Percentiles rank a stretch among this genome's conserved stretches.
Conservation (phyloP, 805 yeast species). For the Candida sithepensis region DNA sequence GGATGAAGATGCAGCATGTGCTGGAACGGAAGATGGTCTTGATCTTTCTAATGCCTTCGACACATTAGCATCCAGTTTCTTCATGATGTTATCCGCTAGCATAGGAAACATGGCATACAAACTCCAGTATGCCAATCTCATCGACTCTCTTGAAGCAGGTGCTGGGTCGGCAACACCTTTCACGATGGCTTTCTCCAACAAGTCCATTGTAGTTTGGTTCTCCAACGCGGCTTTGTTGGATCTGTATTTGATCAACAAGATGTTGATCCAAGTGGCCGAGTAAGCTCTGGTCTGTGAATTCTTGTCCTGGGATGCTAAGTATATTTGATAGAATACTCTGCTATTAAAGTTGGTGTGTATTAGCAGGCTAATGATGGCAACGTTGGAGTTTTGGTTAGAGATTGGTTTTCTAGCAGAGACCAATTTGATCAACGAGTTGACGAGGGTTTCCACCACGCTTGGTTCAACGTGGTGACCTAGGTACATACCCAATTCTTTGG, state of each 20-base stretch:
- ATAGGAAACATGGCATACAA: slow-evolving; percentile 52
- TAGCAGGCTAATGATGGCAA: slow-evolving; percentile 52
- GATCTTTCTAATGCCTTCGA: slow-evolving; percentile 61
- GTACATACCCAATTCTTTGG: slow-evolving; percentile 59
- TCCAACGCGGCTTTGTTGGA: slow-evolving; percentile 29
- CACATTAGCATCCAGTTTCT: slow-evolving; percentile 40
- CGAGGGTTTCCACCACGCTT: slow-evolving; percentile 43
- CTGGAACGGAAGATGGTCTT: slow-evolving; percentile 38
- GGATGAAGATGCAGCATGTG: not conserved
- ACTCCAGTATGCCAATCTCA: slow-evolving; percentile 74
- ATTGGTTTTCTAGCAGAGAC: slow-evolving; percentile 62
- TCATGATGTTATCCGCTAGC: slow-evolving; percentile 39
- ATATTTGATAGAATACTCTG: slow-evolving; percentile 48
- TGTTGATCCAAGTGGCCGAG: slow-evolving; percentile 66
- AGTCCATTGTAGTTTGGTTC: slow-evolving; percentile 35
- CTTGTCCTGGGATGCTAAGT: slow-evolving; percentile 58
- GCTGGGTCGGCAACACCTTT: slow-evolving; percentile 77
- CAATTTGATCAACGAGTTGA: slow-evolving; percentile 47
- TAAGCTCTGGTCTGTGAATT: slow-evolving; percentile 67
- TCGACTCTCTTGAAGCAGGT: slow-evolving; percentile 72
- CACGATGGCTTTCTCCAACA: slow-evolving; percentile 46
- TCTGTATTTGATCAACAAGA: slow-evolving; percentile 52
- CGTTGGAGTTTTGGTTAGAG: slow-evolving; percentile 55
- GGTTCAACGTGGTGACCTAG: slow-evolving; percentile 41
- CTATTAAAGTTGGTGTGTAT: slow-evolving; percentile 50